A percentile compares a stretch with the other conserved stretches of the same genome.
Conservation (phyloP, 371 early-diverging fungal genomes). For the Mycotypha africana region DNA sequence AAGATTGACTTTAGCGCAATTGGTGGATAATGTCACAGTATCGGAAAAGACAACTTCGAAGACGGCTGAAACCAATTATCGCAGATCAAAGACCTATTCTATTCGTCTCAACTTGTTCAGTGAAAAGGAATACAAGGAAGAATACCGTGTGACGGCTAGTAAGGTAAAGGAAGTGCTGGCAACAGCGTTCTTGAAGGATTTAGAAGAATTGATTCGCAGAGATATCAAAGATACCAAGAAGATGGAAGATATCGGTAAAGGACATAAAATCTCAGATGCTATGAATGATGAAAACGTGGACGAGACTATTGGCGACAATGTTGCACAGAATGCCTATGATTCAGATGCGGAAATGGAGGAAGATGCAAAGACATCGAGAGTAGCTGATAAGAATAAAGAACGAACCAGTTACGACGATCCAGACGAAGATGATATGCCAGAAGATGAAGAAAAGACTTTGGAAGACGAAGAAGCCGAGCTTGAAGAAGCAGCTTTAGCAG, state of each 20-base stretch:
- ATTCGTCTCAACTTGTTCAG: constrained; percentile 84
- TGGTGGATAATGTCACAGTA: constrained; percentile 79
- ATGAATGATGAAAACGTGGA: constrained; percentile 19
- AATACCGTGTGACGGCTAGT: constrained; percentile 67
- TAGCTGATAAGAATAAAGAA: constrained; percentile 53
- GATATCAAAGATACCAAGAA: constrained; percentile 61
- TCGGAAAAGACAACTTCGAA: constrained; percentile 54
- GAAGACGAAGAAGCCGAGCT: constrained; percentile 53
- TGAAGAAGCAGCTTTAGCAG: constrained; percentile 46
- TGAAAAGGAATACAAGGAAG: constrained; percentile 66
- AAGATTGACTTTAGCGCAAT: constrained; percentile 71
- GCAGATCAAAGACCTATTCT: constrained; percentile 65
- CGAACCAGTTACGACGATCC: constrained; percentile 72
- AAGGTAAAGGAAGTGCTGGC: constrained; percentile 76
- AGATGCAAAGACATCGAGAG: constrained; percentile 66
- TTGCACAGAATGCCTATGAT: constrained; percentile 22
- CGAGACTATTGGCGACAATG: constrained; percentile 48
- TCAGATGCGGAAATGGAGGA: constrained; percentile 59
- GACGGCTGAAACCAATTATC: constrained; percentile 40
- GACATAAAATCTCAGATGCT: constrained; percentile 22
- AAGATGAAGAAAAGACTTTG: constrained; percentile 51
- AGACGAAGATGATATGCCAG: constrained; percentile 47
- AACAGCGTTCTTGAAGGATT: constrained; percentile 58
- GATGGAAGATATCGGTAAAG: constrained; percentile 36
- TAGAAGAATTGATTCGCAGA: constrained; percentile 61